Percentiles rank a stretch among this genome's conserved stretches.
Conservation (phyloP, 2,329 filamentous ascomycete species). For the Phoma sp. region DNA sequence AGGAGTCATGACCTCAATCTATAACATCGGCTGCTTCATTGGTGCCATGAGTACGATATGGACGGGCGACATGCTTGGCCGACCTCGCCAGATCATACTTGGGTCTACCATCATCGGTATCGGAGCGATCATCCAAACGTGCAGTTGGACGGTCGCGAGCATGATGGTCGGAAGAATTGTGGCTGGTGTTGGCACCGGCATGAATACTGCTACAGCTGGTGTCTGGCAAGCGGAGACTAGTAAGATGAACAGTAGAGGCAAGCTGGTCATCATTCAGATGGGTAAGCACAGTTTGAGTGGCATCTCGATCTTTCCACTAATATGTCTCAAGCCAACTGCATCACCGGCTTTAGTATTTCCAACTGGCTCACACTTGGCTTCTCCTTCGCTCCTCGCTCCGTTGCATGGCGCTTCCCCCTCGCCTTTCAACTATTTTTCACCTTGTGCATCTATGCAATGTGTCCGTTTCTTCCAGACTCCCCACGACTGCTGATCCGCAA, state of each 20-base stretch:
- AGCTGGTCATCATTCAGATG: constrained; percentile 56
- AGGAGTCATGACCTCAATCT: constrained; percentile 51
- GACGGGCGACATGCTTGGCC: constrained; percentile 65
- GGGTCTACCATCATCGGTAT: constrained; percentile 55
- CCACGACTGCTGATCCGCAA: constrained; percentile 60
- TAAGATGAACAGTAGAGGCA: constrained; percentile 55
- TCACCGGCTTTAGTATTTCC: constrained; percentile 53
- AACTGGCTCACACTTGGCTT: constrained; percentile 54
- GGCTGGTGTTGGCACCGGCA: constrained; percentile 54
- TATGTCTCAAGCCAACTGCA: constrained; percentile 43
- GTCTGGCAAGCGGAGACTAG: constrained; percentile 57
- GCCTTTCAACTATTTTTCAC: constrained; percentile 65
- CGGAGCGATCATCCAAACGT: constrained; percentile 48
- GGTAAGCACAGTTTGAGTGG: constrained; percentile 20
- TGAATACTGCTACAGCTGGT: constrained; percentile 59
- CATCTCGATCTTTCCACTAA: constrained; percentile 1
- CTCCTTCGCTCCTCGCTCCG: constrained; percentile 47
- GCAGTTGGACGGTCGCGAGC: constrained; percentile 44
- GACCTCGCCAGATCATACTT: constrained; percentile 64
- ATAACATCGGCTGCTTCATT: constrained; percentile 54
- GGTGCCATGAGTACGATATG: constrained; percentile 51
- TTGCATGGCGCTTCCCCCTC: constrained; percentile 57
- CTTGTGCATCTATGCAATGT: constrained; percentile 60
- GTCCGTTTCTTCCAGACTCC: constrained; percentile 52
- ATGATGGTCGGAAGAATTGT: constrained; percentile 52